These are phyloP conservation scores for Staphylotrichum tortipilum DNA, from an alignment of 495 filamentous ascomycete genomes.

Conservation along the genomic window DNA sequence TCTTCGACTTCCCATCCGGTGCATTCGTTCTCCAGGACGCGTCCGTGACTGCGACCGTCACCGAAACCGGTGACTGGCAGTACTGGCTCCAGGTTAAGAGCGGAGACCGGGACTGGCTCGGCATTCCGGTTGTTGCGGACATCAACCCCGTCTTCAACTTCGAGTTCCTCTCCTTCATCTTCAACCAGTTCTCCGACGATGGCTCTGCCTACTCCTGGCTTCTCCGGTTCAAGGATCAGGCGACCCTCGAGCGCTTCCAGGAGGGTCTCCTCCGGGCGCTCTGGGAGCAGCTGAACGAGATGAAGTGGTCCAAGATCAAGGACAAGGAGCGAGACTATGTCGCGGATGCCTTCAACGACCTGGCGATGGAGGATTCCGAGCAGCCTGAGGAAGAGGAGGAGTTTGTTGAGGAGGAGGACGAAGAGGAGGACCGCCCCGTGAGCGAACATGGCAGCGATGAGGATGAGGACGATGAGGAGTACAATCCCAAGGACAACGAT, in stretches of 20 bases:
- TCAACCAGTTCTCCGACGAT: constrained; percentile 87
- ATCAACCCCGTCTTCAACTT: constrained; percentile 99
- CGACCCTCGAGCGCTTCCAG: constrained; percentile 78
- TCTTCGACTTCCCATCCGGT: constrained; percentile 81
- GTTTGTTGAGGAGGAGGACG: constrained; percentile 54
- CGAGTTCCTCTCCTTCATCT: constrained; percentile 95
- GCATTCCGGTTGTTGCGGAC: constrained; percentile 73
- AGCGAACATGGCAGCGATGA: constrained; percentile 75
- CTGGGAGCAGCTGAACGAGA: constrained; percentile 94
- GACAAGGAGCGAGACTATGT: constrained; percentile 91
- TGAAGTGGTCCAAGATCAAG: constrained; percentile 88
- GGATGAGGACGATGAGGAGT: constrained; percentile 75
- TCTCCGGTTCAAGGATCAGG: constrained; percentile 76
- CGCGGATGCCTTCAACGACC: constrained; percentile 88
- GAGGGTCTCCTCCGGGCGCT: constrained; percentile 89
- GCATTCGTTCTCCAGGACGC: constrained; percentile 76
- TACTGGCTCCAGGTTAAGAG: constrained; percentile 91
- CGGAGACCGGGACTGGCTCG: constrained; percentile 74
- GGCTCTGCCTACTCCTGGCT: constrained; percentile 95
- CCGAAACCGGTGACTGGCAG: constrained; percentile 82
- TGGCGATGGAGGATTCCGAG: constrained; percentile 76
- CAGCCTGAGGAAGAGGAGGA: constrained; percentile 53
- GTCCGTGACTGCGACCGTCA: constrained; percentile 66
- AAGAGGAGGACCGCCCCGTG: constrained; percentile 47
- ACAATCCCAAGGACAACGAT: constrained; percentile 64